These are phyloP conservation scores for Kalaharituber pfeilii DNA, from an alignment of 2,329 filamentous ascomycete genomes.

Conservation along the genomic window DNA sequence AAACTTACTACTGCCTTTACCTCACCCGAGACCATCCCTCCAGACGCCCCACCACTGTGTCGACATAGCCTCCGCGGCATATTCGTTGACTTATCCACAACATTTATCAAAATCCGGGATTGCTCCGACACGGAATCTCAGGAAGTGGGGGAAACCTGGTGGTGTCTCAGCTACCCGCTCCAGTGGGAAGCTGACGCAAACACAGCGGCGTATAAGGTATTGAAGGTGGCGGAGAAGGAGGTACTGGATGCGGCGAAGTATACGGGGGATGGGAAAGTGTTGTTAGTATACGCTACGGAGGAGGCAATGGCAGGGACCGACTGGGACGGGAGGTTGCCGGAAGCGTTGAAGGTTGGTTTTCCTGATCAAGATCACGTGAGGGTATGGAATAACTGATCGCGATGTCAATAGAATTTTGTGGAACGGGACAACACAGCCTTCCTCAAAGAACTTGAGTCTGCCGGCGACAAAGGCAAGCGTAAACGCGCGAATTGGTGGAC, in stretches of 20 bases:
- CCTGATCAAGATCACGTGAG: background rate
- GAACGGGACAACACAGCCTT: conserved; percentile 20
- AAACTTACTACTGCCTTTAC: conserved; percentile 20
- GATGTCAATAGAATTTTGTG: conserved; percentile 3
- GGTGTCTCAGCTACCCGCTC: conserved; percentile 17
- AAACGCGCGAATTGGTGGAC: background rate
- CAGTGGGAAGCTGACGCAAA: background rate
- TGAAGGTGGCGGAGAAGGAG: conserved; percentile 16
- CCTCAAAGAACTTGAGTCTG: conserved; percentile 15
- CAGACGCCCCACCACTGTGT: conserved; percentile 11
- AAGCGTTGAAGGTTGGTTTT: conserved; percentile 12
- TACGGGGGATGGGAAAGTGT: conserved; percentile 17
- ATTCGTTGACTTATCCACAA: conserved; percentile 14
- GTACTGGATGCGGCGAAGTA: conserved; percentile 18
- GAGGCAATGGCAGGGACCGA: conserved; percentile 8
- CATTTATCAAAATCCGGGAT: conserved; percentile 15
- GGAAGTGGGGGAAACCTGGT: conserved; percentile 15
- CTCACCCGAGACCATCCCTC: conserved; percentile 15
- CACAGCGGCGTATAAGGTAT: conserved; percentile 7
- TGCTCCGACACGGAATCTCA: conserved; percentile 7
- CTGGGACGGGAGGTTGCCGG: conserved; percentile 13
- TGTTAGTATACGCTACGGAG: conserved; percentile 20
- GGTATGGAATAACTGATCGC: background rate
- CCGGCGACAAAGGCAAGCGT: background rate
- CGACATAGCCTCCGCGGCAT: conserved; percentile 20